phyloP scores from a whole-genome alignment of 768 basidiomycete species.

The Russula griseocarnosa region DNA sequence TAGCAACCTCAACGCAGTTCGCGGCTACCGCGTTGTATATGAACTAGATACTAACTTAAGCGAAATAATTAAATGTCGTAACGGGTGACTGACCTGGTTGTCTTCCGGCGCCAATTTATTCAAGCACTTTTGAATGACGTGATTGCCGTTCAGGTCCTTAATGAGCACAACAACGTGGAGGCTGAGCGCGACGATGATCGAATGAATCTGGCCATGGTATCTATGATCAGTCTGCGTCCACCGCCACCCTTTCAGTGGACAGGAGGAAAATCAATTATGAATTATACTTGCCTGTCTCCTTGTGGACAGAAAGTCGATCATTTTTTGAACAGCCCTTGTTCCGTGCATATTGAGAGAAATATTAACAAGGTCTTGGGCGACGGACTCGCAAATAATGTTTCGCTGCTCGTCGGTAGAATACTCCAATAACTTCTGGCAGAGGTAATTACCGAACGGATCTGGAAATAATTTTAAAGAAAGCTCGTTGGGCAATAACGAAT shows the following conservation, averaged over 20 bases:
- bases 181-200: conserved; percentile 94
- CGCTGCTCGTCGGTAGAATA: conserved; percentile 97
- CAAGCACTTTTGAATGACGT: conserved; percentile 98
- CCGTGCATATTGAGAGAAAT: conserved; percentile 99
- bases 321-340: conserved; percentile 98
- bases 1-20: conserved; percentile 98
- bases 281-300: conserved; percentile 75
- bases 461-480: neutral
- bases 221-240: conserved; percentile 68
- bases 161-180: conserved; percentile 97
- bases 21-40: conserved; percentile 99
- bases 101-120: conserved; percentile 98
- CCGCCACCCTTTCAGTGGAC: conserved; percentile 46
- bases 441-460: conserved; percentile 99
- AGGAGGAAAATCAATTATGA: conserved; percentile 37
- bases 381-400: conserved; percentile 94
- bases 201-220: conserved; percentile 90
- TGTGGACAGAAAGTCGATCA: conserved; percentile 98
- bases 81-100: conserved; percentile 66
- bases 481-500: neutral
- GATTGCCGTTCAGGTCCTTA: conserved; percentile 96
- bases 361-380: conserved; percentile 94
- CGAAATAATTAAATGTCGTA: neutral
- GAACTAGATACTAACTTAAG: conserved; percentile 50
- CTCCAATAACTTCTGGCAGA: conserved; percentile 97